Conservation (phyloP, 2,329 filamentous ascomycete species). For the Didymella arachidicola region DNA sequence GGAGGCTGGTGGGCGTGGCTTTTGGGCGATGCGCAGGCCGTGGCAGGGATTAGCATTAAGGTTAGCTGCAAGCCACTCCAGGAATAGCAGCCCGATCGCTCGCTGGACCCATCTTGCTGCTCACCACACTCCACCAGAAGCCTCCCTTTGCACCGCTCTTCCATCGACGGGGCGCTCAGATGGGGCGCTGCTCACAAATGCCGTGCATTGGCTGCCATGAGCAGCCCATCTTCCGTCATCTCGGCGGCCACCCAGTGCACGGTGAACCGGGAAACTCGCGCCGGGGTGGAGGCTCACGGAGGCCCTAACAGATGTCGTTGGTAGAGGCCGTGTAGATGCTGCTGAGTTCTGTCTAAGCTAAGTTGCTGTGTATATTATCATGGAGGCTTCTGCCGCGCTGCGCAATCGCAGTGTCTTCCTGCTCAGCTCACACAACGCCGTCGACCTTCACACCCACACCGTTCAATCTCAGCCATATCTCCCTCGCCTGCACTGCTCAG, state of each 20-base stretch:
- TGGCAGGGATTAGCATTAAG: constrained; percentile 46
- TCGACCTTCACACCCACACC: constrained; percentile 18
- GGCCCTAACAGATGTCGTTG: constrained; percentile 34
- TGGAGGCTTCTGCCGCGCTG: constrained; percentile 36
- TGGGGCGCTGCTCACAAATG: constrained; percentile 35
- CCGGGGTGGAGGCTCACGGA: constrained; percentile 31
- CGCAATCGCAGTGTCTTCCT: constrained; percentile 21
- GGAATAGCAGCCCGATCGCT: constrained; percentile 45
- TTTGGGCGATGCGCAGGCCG: constrained; percentile 36
- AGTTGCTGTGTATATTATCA: constrained; percentile 36
- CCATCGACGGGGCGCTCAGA: constrained; percentile 29
- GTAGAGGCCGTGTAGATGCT: constrained; percentile 31
- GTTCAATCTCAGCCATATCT: constrained; percentile 14
- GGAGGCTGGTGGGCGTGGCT: constrained; percentile 37
- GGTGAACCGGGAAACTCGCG: constrained; percentile 22
- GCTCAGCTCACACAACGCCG: constrained; percentile 9
- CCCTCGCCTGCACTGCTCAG: constrained; percentile 22
- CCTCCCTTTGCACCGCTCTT: constrained; percentile 37
- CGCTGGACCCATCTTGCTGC: constrained; percentile 26
- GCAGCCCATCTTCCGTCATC: constrained; percentile 30
- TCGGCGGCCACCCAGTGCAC: constrained; percentile 31
- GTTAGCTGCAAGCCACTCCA: constrained; percentile 51
- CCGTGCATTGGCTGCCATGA: constrained; percentile 40
- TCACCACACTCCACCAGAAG: constrained; percentile 44
- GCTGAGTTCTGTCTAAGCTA: constrained; percentile 33